A percentile compares a stretch with the other conserved stretches of the same genome.
Evolutionary conservation across 176 grass and related monocot species (phyloP).

Genomic region (Bromus sterilis): DNA sequence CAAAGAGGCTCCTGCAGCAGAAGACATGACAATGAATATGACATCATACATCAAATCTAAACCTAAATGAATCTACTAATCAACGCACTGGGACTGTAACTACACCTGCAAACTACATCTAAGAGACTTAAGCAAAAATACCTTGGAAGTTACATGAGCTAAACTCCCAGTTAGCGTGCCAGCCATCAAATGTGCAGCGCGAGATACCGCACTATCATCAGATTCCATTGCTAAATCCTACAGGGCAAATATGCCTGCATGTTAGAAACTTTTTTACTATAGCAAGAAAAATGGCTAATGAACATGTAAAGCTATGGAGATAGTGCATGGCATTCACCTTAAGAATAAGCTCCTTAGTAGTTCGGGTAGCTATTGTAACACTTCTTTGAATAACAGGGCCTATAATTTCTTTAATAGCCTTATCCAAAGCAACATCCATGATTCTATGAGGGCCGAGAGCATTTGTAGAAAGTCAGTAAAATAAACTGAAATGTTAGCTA

Average conservation of each 20-base stretch:
- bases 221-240: conserved; percentile 89
- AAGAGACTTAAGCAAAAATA: conserved; percentile 13
- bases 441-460: conserved; percentile 39
- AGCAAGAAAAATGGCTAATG: neutral
- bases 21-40: neutral
- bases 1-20: conserved; percentile 73
- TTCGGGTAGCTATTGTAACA: conserved; percentile 91
- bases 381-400: conserved; percentile 91
- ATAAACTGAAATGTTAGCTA: neutral
- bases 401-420: conserved; percentile 84
- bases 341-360: conserved; percentile 87
- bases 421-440: conserved; percentile 85
- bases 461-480: conserved; percentile 4
- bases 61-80: neutral
- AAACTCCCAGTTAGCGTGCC: conserved; percentile 90
- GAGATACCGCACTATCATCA: conserved; percentile 65
- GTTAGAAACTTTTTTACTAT: neutral
- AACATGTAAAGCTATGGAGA: neutral
- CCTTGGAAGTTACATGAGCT: conserved; percentile 93
- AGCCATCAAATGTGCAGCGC: conserved; percentile 87
- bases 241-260: neutral
- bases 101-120: neutral
- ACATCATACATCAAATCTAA: neutral
- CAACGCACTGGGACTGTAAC: conserved; percentile 9
- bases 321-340: conserved; percentile 35